Evolutionary conservation across 441 rosid species (phyloP).

Genomic region (Jatropha podagrica): DNA sequence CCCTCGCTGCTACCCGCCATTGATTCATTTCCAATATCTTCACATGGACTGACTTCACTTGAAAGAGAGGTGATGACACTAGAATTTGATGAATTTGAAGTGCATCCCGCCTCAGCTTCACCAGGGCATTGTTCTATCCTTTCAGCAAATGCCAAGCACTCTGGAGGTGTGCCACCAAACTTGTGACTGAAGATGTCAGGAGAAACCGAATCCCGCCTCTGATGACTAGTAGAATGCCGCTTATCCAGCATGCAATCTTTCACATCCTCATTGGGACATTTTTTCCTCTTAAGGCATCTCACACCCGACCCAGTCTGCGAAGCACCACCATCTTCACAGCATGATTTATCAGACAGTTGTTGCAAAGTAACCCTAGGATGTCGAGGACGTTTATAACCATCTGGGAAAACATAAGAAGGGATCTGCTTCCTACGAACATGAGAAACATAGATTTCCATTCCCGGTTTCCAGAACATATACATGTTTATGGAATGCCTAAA

Average conservation of each 20-base stretch:
- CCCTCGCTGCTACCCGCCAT: conserved; percentile 44
- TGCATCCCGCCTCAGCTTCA: conserved; percentile 20
- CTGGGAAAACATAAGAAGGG: conserved; percentile 56
- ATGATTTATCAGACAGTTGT: conserved; percentile 31
- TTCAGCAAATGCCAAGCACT: conserved; percentile 14
- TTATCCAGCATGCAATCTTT: conserved; percentile 31
- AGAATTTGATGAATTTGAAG: conserved; percentile 42
- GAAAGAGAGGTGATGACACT: conserved; percentile 29
- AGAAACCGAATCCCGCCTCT: conserved; percentile 30
- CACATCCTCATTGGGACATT: conserved; percentile 25
- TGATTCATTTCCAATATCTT: conserved; percentile 39
- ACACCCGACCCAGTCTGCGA: conserved; percentile 32
- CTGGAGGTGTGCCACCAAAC: conserved; percentile 12
- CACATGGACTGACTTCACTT: conserved; percentile 37
- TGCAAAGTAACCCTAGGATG: conserved; percentile 29
- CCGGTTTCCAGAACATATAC: conserved; percentile 68
- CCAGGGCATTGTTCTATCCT: conserved; percentile 17
- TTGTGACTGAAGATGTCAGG: conserved; percentile 31
- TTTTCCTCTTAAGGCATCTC: conserved; percentile 50
- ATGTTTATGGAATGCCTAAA: conserved; percentile 46
- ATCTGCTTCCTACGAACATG: conserved; percentile 65
- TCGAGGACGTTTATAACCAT: conserved; percentile 41
- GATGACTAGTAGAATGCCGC: conserved; percentile 35
- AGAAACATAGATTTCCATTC: conserved; percentile 69
- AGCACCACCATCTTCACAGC: conserved; percentile 31